A percentile compares a stretch with the other conserved stretches of the same genome.
Conservation (phyloP, 148 eudicot genomes). For the Camellia japonica region DNA sequence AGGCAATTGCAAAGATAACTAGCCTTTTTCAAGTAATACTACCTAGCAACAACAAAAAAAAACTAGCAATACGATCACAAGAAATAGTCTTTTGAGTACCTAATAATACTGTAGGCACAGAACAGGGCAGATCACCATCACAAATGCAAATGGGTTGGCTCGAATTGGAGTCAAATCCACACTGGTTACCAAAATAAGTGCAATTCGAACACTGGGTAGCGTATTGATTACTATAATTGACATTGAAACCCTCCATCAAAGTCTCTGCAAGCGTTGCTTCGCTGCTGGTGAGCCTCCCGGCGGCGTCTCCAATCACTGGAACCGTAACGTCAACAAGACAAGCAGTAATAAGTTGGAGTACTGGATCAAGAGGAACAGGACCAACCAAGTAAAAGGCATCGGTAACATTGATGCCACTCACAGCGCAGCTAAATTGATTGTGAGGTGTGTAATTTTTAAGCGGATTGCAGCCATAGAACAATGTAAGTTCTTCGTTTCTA, state of each 20-base stretch:
- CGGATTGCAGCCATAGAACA: constrained; percentile 36
- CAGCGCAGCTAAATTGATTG: constrained; percentile 27
- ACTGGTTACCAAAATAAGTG: constrained; percentile 18
- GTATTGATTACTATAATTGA: constrained; percentile 26
- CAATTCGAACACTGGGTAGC: constrained; percentile 30
- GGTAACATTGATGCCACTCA: constrained; percentile 8
- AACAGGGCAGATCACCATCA: constrained; percentile 23
- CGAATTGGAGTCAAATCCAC: constrained; percentile 26
- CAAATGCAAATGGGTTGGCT: constrained; percentile 33
- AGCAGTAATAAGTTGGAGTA: neutral
- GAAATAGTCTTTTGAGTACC: constrained; percentile 8
- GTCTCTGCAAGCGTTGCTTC: constrained; percentile 25
- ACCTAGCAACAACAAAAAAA: neutral
- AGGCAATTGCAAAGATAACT: neutral
- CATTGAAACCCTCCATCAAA: constrained; percentile 33
- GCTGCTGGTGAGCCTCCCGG: neutral
- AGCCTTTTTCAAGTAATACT: neutral
- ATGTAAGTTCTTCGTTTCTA: constrained; percentile 16
- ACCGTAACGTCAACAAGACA: constrained; percentile 19
- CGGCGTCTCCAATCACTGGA: constrained; percentile 20
- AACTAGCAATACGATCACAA: neutral
- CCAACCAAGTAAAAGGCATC: constrained; percentile 33
- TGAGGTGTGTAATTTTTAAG: neutral
- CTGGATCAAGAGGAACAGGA: constrained; percentile 35
- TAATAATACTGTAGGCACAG: neutral